Percentiles rank a stretch among this genome's conserved stretches.
Conservation (phyloP, 1,284 basidiomycete species). For the Moesziomyces antarcticus region DNA sequence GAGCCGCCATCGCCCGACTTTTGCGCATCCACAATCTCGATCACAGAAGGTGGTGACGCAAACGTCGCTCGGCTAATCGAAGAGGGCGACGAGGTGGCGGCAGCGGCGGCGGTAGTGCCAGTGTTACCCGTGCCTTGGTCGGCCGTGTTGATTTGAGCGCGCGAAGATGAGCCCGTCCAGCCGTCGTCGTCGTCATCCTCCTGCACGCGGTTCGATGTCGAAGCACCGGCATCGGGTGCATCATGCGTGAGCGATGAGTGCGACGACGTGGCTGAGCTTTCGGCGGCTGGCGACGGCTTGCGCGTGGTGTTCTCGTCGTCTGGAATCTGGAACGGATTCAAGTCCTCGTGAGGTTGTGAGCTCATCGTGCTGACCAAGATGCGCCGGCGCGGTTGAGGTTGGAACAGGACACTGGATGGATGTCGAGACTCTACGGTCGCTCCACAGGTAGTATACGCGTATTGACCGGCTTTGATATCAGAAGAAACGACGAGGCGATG, state of each 20-base stretch:
- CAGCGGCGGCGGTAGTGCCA: neutral
- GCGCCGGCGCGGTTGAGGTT: neutral
- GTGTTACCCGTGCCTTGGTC: neutral
- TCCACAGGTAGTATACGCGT: too few relatives aligned
- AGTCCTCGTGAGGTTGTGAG: conserved; percentile 13
- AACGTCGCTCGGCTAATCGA: conserved; percentile 19
- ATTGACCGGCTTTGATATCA: too few relatives aligned
- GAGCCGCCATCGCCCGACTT: conserved; percentile 86
- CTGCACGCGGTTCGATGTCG: conserved; percentile 6
- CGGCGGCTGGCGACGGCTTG: conserved; percentile 7
- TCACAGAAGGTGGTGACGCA: conserved; percentile 39
- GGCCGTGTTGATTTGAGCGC: conserved; percentile 15
- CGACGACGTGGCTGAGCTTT: conserved; percentile 18
- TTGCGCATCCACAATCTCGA: conserved; percentile 78
- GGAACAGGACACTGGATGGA: neutral
- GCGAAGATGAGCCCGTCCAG: conserved; percentile 38
- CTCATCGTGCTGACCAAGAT: neutral
- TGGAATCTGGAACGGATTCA: conserved; percentile 51
- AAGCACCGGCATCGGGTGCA: neutral
- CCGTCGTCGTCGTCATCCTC: conserved; percentile 37
- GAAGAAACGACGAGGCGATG: neutral
- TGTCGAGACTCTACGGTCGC: neutral
- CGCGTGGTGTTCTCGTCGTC: conserved; percentile 27
- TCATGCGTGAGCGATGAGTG: conserved; percentile 17
- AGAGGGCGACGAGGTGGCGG: conserved; percentile 16